These are phyloP conservation scores for Pythium sukuiense DNA, from an alignment of 352 stramenopile species.

Conservation along the genomic window DNA sequence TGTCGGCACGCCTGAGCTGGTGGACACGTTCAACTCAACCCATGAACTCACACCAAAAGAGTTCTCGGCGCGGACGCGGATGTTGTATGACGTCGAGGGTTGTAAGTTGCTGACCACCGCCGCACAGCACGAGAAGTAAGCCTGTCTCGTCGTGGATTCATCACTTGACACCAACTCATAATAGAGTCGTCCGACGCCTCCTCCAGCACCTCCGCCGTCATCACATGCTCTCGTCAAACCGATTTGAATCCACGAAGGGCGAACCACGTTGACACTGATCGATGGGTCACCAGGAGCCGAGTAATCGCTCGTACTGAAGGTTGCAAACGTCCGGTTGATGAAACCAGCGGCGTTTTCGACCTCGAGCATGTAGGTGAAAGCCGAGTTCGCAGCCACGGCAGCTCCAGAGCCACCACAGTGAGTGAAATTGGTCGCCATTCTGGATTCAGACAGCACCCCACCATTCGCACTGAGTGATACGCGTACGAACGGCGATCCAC, in stretches of 20 bases:
- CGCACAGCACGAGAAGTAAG: constrained; percentile 24
- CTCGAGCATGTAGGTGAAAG: constrained; percentile 46
- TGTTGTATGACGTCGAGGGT: constrained; percentile 27
- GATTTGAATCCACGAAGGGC: constrained; percentile 21
- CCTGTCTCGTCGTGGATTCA: neutral
- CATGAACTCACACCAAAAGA: constrained; percentile 29
- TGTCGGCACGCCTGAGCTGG: constrained; percentile 30
- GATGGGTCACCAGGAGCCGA: constrained; percentile 17
- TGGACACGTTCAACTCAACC: constrained; percentile 31
- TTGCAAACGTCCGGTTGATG: constrained; percentile 22
- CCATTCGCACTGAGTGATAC: constrained; percentile 39
- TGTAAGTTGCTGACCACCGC: constrained; percentile 23
- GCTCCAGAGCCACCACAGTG: constrained; percentile 31
- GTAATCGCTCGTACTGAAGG: constrained; percentile 30
- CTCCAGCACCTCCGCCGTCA: constrained; percentile 23
- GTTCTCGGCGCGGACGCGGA: constrained; percentile 27
- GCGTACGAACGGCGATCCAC: constrained; percentile 37
- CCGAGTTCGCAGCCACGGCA: constrained; percentile 17
- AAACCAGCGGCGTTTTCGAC: constrained; percentile 45
- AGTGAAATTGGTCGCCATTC: constrained; percentile 27
- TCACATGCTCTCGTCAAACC: constrained; percentile 35
- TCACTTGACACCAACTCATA: constrained; percentile 24
- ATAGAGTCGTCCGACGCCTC: constrained; percentile 11
- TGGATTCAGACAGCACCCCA: constrained; percentile 28
- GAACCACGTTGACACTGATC: constrained; percentile 16